Conservation (phyloP, 345 rosid genomes). For the Fremontodendron californicum region DNA sequence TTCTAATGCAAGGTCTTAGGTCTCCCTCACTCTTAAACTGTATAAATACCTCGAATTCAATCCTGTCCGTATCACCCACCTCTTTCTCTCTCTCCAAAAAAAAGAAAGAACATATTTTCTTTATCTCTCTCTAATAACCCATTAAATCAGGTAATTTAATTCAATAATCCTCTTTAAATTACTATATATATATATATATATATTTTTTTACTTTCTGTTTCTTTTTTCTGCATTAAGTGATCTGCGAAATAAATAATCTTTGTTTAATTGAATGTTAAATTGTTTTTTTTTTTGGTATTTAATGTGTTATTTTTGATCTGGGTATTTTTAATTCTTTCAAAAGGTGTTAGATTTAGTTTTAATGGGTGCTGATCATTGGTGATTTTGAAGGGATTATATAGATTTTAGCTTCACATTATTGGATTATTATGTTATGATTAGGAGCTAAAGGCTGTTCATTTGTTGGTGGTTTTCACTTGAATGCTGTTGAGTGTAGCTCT, state of each 20-base stretch:
- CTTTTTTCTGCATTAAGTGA: not conserved
- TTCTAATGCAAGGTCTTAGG: no score
- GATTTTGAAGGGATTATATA: not conserved
- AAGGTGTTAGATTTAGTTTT: slow-evolving; percentile 8
- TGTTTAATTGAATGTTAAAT: not conserved
- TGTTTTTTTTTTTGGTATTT: not conserved
- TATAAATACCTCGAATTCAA: slow-evolving; percentile 4
- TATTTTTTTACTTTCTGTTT: not conserved
- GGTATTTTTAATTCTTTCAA: not conserved
- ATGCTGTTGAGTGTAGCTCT: not conserved
- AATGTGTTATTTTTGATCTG: not conserved
- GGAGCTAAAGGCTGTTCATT: not conserved
- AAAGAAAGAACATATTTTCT: not conserved
- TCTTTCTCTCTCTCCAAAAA: not conserved
- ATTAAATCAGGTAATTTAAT: slow-evolving; percentile 7
- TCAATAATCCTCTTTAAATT: not conserved
- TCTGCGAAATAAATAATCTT: not conserved
- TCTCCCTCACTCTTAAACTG: not conserved
- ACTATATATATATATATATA: no score
- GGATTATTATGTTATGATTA: not conserved
- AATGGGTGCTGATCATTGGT: not conserved
- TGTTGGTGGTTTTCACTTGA: not conserved
- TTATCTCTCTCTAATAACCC: not conserved
- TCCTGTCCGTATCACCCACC: not conserved
- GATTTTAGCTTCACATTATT: slow-evolving; percentile 2